A percentile compares a stretch with the other conserved stretches of the same genome.
Evolutionary conservation across 257 asterid genomes (phyloP).

Genomic region (Orobanche coerulescens): DNA sequence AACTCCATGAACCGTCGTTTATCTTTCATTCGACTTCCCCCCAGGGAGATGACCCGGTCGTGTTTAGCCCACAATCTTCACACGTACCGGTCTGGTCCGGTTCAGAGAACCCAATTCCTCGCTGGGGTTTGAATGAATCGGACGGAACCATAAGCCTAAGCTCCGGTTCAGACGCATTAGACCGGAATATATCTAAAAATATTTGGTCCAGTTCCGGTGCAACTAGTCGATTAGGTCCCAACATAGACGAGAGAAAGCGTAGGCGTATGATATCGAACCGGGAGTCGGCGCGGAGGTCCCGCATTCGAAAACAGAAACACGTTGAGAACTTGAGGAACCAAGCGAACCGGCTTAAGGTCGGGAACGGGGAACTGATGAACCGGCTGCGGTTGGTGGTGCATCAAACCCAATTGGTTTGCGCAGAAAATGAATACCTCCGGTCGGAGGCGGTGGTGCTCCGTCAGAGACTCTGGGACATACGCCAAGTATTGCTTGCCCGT

Average conservation of each 20-base stretch:
- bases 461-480: slow-evolving; percentile 61
- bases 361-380: slow-evolving; percentile 60
- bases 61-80: slow-evolving; percentile 15
- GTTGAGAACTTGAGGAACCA: slow-evolving; percentile 74
- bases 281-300: slow-evolving; percentile 84
- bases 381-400: slow-evolving; percentile 40
- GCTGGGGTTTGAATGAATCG: slow-evolving; percentile 33
- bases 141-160: neutral
- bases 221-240: slow-evolving; percentile 10
- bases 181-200: slow-evolving; percentile 8
- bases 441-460: slow-evolving; percentile 63
- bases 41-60: slow-evolving; percentile 23
- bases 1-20: slow-evolving; percentile 34
- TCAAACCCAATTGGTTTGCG: slow-evolving; percentile 33
- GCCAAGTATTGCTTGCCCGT: slow-evolving; percentile 58
- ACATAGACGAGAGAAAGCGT: slow-evolving; percentile 54
- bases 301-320: slow-evolving; percentile 74
- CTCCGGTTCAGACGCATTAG: slow-evolving; percentile 29
- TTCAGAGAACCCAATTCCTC: slow-evolving; percentile 20
- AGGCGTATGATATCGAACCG: slow-evolving; percentile 87
- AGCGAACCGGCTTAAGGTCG: slow-evolving; percentile 45
- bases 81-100: slow-evolving; percentile 49
- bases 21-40: slow-evolving; percentile 19
- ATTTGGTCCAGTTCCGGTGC: slow-evolving; percentile 17
- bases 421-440: slow-evolving; percentile 50